phyloP scores from a whole-genome alignment of 106 monocot genomes.

The Alisma plantagoaquatica region DNA sequence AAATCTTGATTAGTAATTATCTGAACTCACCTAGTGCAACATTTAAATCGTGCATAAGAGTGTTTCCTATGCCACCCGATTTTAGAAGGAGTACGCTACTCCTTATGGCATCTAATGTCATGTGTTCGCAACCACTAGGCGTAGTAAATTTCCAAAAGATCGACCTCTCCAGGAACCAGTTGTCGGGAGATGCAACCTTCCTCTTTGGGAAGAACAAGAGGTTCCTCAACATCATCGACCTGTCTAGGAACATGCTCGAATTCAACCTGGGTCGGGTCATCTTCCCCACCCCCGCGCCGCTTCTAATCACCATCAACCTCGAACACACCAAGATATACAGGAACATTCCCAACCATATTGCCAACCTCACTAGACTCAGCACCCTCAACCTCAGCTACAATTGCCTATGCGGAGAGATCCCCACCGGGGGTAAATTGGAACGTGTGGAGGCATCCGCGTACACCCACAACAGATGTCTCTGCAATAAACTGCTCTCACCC shows the following conservation, averaged over 20 bases:
- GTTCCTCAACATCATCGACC: slow-evolving; percentile 10
- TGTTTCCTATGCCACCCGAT: no score
- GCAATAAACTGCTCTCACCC: slow-evolving; percentile 29
- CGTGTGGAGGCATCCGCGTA: slow-evolving; percentile 19
- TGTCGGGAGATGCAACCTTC: no score
- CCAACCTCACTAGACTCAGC: not conserved
- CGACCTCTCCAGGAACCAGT: no score
- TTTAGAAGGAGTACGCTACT: no score
- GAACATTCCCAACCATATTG: slow-evolving; percentile 18
- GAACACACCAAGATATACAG: slow-evolving; percentile 28
- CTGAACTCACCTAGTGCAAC: no score
- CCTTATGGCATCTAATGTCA: no score
- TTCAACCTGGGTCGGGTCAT: slow-evolving; percentile 26
- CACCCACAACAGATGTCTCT: slow-evolving; percentile 46
- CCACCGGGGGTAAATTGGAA: slow-evolving; percentile 14
- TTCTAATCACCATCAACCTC: slow-evolving; percentile 10
- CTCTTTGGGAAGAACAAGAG: no score
- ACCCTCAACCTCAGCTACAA: slow-evolving; percentile 51
- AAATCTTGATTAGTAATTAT: no score
- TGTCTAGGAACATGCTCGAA: slow-evolving; percentile 12
- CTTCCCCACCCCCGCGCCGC: slow-evolving; percentile 10
- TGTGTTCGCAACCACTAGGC: no score
- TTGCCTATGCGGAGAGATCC: slow-evolving; percentile 39
- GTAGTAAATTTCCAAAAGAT: no score
- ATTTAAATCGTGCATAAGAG: no score